phyloP scores from a whole-genome alignment of 352 stramenopile species.

The Peronospora farinosa region DNA sequence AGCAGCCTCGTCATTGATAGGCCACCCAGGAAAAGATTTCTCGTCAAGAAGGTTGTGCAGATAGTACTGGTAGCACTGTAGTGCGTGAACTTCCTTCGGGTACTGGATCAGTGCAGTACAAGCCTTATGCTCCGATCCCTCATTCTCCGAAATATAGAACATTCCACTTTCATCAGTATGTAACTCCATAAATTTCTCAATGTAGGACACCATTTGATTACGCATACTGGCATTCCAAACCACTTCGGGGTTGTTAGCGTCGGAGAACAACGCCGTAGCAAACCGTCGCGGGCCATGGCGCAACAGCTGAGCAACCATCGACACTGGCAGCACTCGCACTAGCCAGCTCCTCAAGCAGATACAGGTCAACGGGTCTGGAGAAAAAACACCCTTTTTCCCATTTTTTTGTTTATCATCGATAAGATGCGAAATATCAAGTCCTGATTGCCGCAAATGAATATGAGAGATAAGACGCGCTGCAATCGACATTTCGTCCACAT shows the following conservation, averaged over 20 bases:
- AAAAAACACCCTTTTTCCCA: slow-evolving; percentile 74
- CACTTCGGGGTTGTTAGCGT: slow-evolving; percentile 81
- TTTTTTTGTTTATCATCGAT: slow-evolving; percentile 66
- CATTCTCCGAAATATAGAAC: slow-evolving; percentile 67
- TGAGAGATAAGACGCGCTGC: slow-evolving; percentile 71
- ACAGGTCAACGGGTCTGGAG: slow-evolving; percentile 68
- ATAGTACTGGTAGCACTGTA: slow-evolving; percentile 87
- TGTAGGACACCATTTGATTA: slow-evolving; percentile 79
- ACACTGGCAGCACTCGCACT: slow-evolving; percentile 75
- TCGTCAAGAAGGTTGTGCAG: slow-evolving; percentile 83
- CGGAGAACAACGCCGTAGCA: slow-evolving; percentile 70
- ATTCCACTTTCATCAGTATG: slow-evolving; percentile 61
- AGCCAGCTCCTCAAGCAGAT: slow-evolving; percentile 83
- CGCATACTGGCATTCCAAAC: slow-evolving; percentile 85
- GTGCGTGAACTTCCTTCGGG: slow-evolving; percentile 72
- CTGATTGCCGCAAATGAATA: slow-evolving; percentile 77
- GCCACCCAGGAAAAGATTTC: slow-evolving; percentile 82
- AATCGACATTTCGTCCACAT: slow-evolving; percentile 81
- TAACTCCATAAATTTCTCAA: slow-evolving; percentile 80
- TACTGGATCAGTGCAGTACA: slow-evolving; percentile 79
- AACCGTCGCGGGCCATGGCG: slow-evolving; percentile 72
- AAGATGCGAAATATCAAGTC: slow-evolving; percentile 49
- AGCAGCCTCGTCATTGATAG: slow-evolving; percentile 75
- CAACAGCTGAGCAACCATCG: slow-evolving; percentile 79
- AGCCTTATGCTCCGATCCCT: slow-evolving; percentile 67